phyloP scores from a whole-genome alignment of 139 green algal genomes.

The Microglena sp. region DNA sequence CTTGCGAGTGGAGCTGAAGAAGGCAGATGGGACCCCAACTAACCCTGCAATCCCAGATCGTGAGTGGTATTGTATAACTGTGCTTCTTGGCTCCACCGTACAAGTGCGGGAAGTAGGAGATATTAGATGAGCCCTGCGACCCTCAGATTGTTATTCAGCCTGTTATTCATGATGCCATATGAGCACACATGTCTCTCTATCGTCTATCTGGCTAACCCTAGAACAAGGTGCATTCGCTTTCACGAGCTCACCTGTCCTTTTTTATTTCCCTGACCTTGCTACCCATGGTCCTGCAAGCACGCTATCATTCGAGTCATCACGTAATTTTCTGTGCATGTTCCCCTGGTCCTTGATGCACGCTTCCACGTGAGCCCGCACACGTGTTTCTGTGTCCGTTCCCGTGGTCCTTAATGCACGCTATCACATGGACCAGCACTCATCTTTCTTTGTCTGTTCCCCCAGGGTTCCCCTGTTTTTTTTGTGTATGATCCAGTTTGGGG shows the following conservation, averaged over 20 bases:
- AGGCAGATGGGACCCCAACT: conserved; percentile 22
- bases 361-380: too few species aligned
- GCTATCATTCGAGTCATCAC: too few species aligned
- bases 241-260: too few species aligned
- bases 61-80: conserved; percentile 16
- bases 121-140: background rate
- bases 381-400: too few species aligned
- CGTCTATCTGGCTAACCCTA: too few species aligned
- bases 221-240: too few species aligned
- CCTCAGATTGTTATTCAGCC: background rate
- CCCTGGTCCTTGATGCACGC: too few species aligned
- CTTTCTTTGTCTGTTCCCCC: conserved; percentile 2
- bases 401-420: background rate
- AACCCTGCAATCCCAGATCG: conserved; percentile 39
- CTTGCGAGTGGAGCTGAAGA: conserved; percentile 42
- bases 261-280: too few species aligned
- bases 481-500: too few species aligned
- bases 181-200: background rate
- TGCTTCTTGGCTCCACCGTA: background rate
- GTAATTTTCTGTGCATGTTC: too few species aligned
- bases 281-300: too few species aligned
- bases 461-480: too few species aligned
- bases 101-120: background rate
- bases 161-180: background rate
- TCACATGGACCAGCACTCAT: background rate